phyloP scores from a whole-genome alignment of 2,329 filamentous ascomycete species.

The Pseudocercospora pini-densiflorae region DNA sequence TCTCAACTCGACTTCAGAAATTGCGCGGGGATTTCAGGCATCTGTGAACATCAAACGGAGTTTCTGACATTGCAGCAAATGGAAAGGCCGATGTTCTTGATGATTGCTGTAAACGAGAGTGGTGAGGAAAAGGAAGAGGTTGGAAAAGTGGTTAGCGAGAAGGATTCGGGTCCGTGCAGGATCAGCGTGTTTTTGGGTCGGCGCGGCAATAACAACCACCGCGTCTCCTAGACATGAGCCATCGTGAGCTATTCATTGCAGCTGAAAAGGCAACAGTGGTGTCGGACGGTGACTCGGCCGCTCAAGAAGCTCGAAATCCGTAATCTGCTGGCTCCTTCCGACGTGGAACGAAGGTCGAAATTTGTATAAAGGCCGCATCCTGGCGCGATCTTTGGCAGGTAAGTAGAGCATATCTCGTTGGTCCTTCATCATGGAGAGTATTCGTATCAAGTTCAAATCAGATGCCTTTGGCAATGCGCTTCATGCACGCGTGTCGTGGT shows the following conservation, averaged over 20 bases:
- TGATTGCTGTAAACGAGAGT: neutral
- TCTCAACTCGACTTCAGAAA: too few species aligned
- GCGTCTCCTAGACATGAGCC: neutral
- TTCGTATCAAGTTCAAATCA: conserved; percentile 24
- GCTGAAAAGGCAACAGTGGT: too few species aligned
- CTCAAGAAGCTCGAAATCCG: too few species aligned
- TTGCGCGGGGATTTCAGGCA: too few species aligned
- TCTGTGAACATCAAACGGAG: too few species aligned
- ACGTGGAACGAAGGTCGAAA: too few species aligned
- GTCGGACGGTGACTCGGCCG: neutral
- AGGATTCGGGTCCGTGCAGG: neutral
- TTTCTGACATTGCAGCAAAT: too few species aligned
- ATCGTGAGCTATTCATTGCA: too few species aligned
- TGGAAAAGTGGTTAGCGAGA: neutral
- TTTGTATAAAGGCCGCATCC: neutral
- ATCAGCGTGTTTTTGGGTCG: neutral
- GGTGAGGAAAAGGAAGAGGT: neutral
- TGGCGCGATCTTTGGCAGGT: neutral
- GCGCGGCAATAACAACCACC: neutral
- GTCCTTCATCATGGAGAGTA: conserved; percentile 18
- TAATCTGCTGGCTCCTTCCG: too few species aligned
- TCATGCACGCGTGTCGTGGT: conserved; percentile 24
- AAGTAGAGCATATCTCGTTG: neutral
- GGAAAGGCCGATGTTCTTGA: too few species aligned
- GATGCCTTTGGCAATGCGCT: conserved; percentile 24